A percentile compares a stretch with the other conserved stretches of the same genome.
phyloP scores from a whole-genome alignment of 2,329 filamentous ascomycete genomes.

The Penicillium oxalicum region DNA sequence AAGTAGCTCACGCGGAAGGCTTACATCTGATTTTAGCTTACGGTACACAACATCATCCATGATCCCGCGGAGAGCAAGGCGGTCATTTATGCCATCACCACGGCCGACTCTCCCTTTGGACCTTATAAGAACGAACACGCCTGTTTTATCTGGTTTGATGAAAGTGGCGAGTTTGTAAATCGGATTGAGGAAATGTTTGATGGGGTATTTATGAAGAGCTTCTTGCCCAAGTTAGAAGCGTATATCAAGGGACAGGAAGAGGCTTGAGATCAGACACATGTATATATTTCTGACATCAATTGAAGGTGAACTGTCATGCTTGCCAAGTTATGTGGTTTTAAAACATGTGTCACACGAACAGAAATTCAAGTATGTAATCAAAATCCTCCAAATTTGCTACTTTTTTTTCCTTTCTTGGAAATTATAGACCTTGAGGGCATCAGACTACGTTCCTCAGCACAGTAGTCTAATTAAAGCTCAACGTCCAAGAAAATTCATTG shows the following conservation, averaged over 20 bases:
- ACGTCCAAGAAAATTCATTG: too few relatives aligned
- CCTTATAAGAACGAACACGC: neutral
- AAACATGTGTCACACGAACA: too few relatives aligned
- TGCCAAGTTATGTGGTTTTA: too few relatives aligned
- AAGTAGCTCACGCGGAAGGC: neutral
- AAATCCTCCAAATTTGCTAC: too few relatives aligned
- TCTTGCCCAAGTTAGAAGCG: neutral
- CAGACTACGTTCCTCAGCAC: too few relatives aligned
- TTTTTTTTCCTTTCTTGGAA: too few relatives aligned
- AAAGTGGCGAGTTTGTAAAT: neutral
- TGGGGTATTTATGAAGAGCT: neutral
- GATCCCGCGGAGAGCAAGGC: neutral
- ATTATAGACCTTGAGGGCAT: too few relatives aligned
- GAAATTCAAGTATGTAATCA: too few relatives aligned
- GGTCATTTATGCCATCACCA: neutral
- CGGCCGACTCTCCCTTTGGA: neutral
- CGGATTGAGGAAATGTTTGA: neutral
- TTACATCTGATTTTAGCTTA: neutral
- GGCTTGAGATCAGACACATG: too few relatives aligned
- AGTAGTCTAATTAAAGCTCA: too few relatives aligned
- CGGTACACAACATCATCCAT: neutral
- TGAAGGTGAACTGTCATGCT: too few relatives aligned
- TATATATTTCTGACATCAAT: too few relatives aligned
- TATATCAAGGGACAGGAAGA: neutral
- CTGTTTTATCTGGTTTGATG: neutral